Conservation (phyloP, 768 basidiomycete species). For the Scleroderma bovista region DNA sequence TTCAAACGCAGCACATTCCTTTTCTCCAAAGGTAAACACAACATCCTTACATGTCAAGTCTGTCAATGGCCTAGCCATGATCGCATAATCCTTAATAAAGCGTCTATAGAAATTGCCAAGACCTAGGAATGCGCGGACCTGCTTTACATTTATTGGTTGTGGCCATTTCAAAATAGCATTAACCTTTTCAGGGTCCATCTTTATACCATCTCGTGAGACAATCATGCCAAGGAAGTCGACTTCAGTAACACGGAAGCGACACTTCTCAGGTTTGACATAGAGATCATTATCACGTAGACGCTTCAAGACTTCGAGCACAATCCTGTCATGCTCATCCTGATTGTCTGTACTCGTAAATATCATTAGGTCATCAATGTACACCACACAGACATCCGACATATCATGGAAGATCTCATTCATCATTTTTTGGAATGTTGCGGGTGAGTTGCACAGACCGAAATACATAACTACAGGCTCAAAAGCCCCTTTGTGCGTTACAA, state of each 20-base stretch:
- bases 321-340: constrained; percentile 8
- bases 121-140: constrained; percentile 24
- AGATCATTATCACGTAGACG: constrained; percentile 27
- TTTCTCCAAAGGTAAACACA: constrained; percentile 11
- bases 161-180: constrained; percentile 26
- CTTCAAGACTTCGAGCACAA: constrained; percentile 21
- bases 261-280: constrained; percentile 34
- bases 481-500: constrained; percentile 31
- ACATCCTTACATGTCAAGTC: background rate
- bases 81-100: constrained; percentile 3
- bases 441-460: constrained; percentile 32
- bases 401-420: constrained; percentile 21
- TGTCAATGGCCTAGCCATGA: background rate
- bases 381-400: constrained; percentile 22
- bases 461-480: constrained; percentile 39
- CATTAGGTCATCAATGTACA: constrained; percentile 43
- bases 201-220: constrained; percentile 10
- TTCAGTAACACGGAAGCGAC: constrained; percentile 21
- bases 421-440: constrained; percentile 25
- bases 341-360: constrained; percentile 18
- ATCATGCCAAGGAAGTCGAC: constrained; percentile 30
- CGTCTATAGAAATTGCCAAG: constrained; percentile 25
- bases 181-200: constrained; percentile 31
- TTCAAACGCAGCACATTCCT: constrained; percentile 21
- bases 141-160: constrained; percentile 6